Conservation (phyloP, 176 grass and related monocot species). For the Oryza meyeriana region DNA sequence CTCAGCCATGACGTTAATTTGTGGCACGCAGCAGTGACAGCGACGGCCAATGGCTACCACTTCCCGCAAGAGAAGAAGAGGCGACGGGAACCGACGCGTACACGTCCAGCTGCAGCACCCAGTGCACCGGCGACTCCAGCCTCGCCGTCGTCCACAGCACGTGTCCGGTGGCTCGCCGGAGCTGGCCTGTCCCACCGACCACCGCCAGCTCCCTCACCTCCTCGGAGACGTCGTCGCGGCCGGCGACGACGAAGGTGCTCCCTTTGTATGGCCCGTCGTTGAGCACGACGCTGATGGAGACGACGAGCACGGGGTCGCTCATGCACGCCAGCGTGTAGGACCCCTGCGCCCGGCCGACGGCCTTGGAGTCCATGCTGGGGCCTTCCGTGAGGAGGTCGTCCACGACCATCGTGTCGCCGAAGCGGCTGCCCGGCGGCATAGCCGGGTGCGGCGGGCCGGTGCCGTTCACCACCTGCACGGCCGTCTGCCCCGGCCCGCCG, state of each 20-base stretch:
- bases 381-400: conserved; percentile 17
- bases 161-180: not conserved
- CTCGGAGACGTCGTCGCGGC: not conserved
- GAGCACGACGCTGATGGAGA: not conserved
- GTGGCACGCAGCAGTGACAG: too few species aligned
- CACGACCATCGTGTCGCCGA: conserved; percentile 7
- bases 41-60: too few species aligned
- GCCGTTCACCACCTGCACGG: not conserved
- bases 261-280: conserved; percentile 17
- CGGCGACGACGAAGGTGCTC: conserved; percentile 26
- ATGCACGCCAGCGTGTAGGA: conserved; percentile 3
- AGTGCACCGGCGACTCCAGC: not conserved
- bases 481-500: conserved; percentile 14
- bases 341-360: conserved; percentile 16
- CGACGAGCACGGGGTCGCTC: not conserved
- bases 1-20: too few species aligned
- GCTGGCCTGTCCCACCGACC: conserved; percentile 27
- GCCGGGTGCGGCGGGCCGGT: not conserved
- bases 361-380: not conserved
- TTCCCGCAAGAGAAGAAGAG: too few species aligned
- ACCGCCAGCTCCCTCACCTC: conserved; percentile 35
- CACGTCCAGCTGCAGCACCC: conserved; percentile 27
- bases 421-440: not conserved
- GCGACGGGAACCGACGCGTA: not conserved
- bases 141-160: conserved; percentile 25